Conservation (phyloP, 352 stramenopile species). For the Phytophthora ohioensis region DNA sequence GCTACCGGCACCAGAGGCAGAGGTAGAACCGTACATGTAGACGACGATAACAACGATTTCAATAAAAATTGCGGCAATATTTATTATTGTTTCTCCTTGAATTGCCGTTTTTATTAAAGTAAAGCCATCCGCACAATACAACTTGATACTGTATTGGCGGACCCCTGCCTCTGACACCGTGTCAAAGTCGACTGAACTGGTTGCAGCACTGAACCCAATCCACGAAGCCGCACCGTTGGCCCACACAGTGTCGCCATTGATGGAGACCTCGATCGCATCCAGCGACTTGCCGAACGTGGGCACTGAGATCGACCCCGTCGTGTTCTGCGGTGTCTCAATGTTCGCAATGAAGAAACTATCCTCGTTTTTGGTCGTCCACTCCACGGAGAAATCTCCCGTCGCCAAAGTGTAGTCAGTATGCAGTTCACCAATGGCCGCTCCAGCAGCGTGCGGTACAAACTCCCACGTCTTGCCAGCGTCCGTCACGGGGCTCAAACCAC, state of each 20-base stretch:
- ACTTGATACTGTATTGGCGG: background rate
- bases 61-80: background rate
- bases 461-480: constrained; percentile 47
- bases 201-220: constrained; percentile 17
- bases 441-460: constrained; percentile 39
- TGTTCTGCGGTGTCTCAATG: constrained; percentile 25
- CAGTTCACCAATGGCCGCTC: constrained; percentile 20
- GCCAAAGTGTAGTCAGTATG: constrained; percentile 38
- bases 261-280: constrained; percentile 38
- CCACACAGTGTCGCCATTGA: constrained; percentile 47
- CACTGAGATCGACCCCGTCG: constrained; percentile 40
- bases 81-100: background rate
- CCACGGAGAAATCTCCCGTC: constrained; percentile 27
- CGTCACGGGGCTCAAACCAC: constrained; percentile 31
- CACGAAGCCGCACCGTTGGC: constrained; percentile 18
- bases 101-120: too few species aligned
- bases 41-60: too few species aligned
- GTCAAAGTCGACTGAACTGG: constrained; percentile 30
- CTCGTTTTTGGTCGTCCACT: constrained; percentile 37
- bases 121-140: too few species aligned
- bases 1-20: too few species aligned
- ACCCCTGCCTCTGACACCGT: constrained; percentile 22
- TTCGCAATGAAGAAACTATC: constrained; percentile 35
- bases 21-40: too few species aligned
- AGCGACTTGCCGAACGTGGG: constrained; percentile 41